Conservation (phyloP, 164 flowering plant species). For the Chloranthus sessilifolius region DNA sequence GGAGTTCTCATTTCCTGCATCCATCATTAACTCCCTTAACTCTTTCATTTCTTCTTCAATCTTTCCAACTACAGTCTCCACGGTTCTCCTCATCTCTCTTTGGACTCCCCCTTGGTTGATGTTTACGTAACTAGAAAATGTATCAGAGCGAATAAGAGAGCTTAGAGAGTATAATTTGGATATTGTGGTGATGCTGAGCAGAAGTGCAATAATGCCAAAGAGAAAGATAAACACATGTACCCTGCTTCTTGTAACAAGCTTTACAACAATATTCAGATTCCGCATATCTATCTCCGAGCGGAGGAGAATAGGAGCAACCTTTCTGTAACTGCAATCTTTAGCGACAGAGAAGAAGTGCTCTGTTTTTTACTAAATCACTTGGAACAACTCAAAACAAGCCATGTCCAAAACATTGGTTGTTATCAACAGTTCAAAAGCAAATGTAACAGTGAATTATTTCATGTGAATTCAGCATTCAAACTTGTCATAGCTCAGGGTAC, state of each 20-base stretch:
- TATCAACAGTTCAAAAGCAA: too few species aligned
- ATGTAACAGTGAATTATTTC: too few species aligned
- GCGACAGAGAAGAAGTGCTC: too few species aligned
- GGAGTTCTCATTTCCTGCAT: slow-evolving; percentile 1
- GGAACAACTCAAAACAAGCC: too few species aligned
- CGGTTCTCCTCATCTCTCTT: slow-evolving; percentile 9
- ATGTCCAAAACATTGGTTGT: too few species aligned
- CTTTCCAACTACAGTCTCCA: slow-evolving; percentile 34
- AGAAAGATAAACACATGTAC: slow-evolving; percentile 25
- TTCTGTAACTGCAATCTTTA: too few species aligned
- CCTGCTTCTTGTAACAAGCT: slow-evolving; percentile 29
- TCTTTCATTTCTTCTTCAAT: slow-evolving; percentile 36
- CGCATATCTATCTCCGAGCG: slow-evolving; percentile 12
- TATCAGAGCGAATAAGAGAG: slow-evolving; percentile 27
- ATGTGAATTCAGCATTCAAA: too few species aligned
- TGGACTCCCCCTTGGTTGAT: background rate
- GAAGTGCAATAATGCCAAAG: slow-evolving; percentile 30
- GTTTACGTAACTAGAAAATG: slow-evolving; percentile 21
- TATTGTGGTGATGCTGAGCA: slow-evolving; percentile 34
- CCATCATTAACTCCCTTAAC: slow-evolving; percentile 12
- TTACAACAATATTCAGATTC: slow-evolving; percentile 10
- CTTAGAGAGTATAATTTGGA: slow-evolving; percentile 39
- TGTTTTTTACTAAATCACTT: too few species aligned
- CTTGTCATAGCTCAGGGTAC: too few species aligned
- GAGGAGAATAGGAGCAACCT: background rate